Conservation (phyloP, 2,329 filamentous ascomycete species). For the Verticillium nubilum region DNA sequence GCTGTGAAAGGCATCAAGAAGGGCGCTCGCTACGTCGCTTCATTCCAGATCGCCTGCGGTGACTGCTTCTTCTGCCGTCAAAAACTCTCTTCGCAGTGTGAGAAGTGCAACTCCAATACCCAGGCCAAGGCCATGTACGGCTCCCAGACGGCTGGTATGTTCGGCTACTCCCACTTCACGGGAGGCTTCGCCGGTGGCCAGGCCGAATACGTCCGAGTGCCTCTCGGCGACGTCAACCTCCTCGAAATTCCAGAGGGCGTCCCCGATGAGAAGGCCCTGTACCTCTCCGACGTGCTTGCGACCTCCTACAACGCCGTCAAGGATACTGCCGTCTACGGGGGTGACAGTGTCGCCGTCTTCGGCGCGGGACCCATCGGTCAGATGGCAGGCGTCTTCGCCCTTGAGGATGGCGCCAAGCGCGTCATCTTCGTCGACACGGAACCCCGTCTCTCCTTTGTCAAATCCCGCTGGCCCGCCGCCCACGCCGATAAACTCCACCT, state of each 20-base stretch:
- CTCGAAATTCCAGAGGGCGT: slow-evolving; percentile 73
- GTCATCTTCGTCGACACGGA: slow-evolving; percentile 77
- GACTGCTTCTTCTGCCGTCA: slow-evolving; percentile 73
- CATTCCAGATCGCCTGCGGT: slow-evolving; percentile 76
- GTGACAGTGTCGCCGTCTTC: slow-evolving; percentile 75
- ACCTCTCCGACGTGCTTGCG: slow-evolving; percentile 71
- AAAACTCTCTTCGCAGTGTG: slow-evolving; percentile 75
- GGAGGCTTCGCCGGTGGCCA: slow-evolving; percentile 86
- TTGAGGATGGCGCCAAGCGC: slow-evolving; percentile 66
- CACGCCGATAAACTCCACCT: slow-evolving; percentile 54
- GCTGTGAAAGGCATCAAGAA: slow-evolving; percentile 46
- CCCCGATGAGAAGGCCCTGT: slow-evolving; percentile 77
- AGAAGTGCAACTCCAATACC: slow-evolving; percentile 71
- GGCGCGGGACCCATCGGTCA: slow-evolving; percentile 85
- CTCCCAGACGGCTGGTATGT: slow-evolving; percentile 66
- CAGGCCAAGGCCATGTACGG: slow-evolving; percentile 74
- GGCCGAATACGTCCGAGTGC: slow-evolving; percentile 80
- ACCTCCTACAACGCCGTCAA: slow-evolving; percentile 81
- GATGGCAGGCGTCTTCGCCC: slow-evolving; percentile 72
- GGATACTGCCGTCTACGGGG: slow-evolving; percentile 74
- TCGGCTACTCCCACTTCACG: slow-evolving; percentile 72
- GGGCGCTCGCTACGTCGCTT: slow-evolving; percentile 71
- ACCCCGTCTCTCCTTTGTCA: slow-evolving; percentile 63
- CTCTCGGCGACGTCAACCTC: slow-evolving; percentile 74
- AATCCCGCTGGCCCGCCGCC: slow-evolving; percentile 48